Base-by-base conservation (phyloP, 345 rosid genomes). In the Dipteronia dyeriana region DNA sequence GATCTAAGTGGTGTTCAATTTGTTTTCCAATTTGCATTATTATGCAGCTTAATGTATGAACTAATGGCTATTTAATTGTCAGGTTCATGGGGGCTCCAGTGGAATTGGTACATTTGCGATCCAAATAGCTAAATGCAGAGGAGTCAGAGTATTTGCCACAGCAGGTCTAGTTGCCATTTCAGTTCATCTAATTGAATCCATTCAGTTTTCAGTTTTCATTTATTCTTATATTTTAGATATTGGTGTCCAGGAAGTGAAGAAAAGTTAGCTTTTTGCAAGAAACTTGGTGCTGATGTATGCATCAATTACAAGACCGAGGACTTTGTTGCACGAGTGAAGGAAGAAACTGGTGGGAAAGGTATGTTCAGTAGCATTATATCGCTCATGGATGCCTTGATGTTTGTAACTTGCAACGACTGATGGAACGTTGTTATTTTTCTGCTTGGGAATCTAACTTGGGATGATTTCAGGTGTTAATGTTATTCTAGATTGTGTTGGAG, bases 1-100 rank as follows among this genome's bases (percentile, higher is more conserved):
- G 34, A 70, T 49, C 3, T 5, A 41, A 75, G 14, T 34, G 0
- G 57, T 75, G 49, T 62, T 68, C 34, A 47, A n/a, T 61, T 31
- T 74, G 5, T 31, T 64, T 62, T 9, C 66, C 39, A 31, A 5
- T 70, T 64, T n/a, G n/a, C n/a, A n/a, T n/a, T 31, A 9, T 71
- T 53, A 65, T 26, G 9, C 41, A 9, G 76, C 75, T 67, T 29
- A 49, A 31, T 53, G 3, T 53, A 47, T 80, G 67, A 70, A 66
- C 70, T 77, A 66, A 73, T 51, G 8, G 59, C 57, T 23, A 17
- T 80, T 67, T 51, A 63, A 43, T 54, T 86, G 74, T 56, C 80
- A 91, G 95, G 85, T 95, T 85, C 98, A 95, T 80, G 98, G 98
- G 54, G 98, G 98, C 57, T 91, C 98, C 26, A 95, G 97, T 81